phyloP scores from a whole-genome alignment of 164 flowering plant genomes.

The Tetracentron sinense region DNA sequence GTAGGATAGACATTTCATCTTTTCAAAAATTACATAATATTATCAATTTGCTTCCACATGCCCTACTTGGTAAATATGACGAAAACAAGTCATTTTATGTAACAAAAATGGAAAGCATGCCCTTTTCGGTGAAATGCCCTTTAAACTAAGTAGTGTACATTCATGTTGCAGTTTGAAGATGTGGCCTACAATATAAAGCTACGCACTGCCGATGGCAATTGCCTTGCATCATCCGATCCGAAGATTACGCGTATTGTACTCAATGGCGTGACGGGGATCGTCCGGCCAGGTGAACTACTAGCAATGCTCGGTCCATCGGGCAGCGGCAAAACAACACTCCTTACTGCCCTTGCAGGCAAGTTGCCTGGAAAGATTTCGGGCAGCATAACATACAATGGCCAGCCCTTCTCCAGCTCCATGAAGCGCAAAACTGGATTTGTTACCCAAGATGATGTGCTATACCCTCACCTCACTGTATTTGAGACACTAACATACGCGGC shows the following conservation, averaged over 20 bases:
- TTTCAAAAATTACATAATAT: no score
- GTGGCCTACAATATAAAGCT: conserved; percentile 45
- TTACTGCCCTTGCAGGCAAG: conserved; percentile 74
- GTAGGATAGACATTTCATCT: no score
- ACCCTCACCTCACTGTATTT: conserved; percentile 79
- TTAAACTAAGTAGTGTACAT: background rate
- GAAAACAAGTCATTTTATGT: no score
- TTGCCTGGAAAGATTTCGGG: conserved; percentile 68
- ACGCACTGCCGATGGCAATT: conserved; percentile 9
- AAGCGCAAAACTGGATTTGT: conserved; percentile 76
- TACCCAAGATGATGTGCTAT: conserved; percentile 77
- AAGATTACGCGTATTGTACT: conserved; percentile 42
- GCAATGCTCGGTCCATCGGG: conserved; percentile 98
- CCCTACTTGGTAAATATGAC: no score
- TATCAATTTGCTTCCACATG: no score
- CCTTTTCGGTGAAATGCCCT: no score
- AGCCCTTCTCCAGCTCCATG: conserved; percentile 50
- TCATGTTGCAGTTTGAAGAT: conserved; percentile 63
- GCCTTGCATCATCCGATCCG: conserved; percentile 30
- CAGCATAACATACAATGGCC: conserved; percentile 59
- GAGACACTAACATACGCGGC: conserved; percentile 79
- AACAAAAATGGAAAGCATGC: no score
- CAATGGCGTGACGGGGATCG: conserved; percentile 64
- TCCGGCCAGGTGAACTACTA: conserved; percentile 74
- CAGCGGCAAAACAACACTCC: conserved; percentile 87